Evolutionary conservation across 495 filamentous ascomycete species (phyloP).

Genomic region (Cercophora sp.): DNA sequence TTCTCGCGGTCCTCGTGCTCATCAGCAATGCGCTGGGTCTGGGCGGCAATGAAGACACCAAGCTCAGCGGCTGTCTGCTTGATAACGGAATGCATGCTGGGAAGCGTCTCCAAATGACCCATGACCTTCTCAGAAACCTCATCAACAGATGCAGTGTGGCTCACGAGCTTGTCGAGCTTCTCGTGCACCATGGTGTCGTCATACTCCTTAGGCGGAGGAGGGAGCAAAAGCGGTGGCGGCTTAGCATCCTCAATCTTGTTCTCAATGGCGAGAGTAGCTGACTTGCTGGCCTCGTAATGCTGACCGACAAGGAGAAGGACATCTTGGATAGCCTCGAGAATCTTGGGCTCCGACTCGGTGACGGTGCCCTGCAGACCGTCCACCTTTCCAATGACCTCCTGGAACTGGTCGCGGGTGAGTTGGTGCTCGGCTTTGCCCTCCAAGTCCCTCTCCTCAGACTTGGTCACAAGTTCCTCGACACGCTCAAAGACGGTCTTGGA

Average conservation of each 20-base stretch:
- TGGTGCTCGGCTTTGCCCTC: constrained; percentile 72
- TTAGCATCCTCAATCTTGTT: constrained; percentile 53
- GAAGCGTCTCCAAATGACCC: constrained; percentile 67
- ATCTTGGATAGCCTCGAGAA: constrained; percentile 75
- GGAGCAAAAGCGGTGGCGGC: constrained; percentile 34
- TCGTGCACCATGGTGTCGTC: constrained; percentile 65
- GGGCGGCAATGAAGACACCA: constrained; percentile 75
- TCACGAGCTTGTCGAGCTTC: constrained; percentile 82
- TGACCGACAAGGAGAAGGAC: constrained; percentile 75
- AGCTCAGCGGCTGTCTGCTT: constrained; percentile 81
- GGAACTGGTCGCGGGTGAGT: constrained; percentile 70
- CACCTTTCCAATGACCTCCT: constrained; percentile 64
- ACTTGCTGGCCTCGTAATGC: constrained; percentile 71
- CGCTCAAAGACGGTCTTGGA: constrained; percentile 77
- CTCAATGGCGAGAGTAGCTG: constrained; percentile 41
- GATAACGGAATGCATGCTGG: constrained; percentile 86
- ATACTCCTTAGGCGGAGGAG: constrained; percentile 43
- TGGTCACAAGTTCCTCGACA: constrained; percentile 70
- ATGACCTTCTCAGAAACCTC: constrained; percentile 52
- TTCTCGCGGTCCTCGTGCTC: constrained; percentile 75
- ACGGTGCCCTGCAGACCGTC: constrained; percentile 72
- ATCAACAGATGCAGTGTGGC: too few relatives aligned
- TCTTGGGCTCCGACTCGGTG: constrained; percentile 77
- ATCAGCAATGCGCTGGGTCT: constrained; percentile 72
- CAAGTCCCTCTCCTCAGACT: constrained; percentile 70